Conservation (phyloP, 441 rosid species). For the Raphanus hybrid region DNA sequence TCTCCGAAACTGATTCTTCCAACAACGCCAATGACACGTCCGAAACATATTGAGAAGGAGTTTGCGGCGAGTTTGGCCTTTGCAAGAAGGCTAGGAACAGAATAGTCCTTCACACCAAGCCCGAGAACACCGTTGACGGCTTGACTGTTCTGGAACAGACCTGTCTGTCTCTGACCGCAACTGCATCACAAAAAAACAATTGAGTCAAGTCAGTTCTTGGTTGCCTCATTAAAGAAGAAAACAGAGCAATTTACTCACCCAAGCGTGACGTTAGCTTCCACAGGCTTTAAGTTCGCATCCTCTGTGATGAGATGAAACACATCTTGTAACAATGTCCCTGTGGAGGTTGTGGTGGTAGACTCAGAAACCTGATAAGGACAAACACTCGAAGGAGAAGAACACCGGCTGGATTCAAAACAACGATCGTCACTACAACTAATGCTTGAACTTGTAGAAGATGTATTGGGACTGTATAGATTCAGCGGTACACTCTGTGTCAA, state of each 20-base stretch:
- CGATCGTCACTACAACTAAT: conserved; percentile 63
- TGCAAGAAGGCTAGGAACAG: conserved; percentile 93
- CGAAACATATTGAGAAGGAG: conserved; percentile 96
- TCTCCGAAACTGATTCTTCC: conserved; percentile 97
- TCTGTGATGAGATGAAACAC: conserved; percentile 64
- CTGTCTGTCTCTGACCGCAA: conserved; percentile 80
- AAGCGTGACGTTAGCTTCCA: conserved; percentile 61
- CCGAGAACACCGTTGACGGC: conserved; percentile 92
- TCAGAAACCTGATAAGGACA: conserved; percentile 69
- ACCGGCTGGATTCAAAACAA: conserved; percentile 48
- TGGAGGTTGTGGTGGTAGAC: conserved; percentile 59
- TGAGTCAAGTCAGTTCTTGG: conserved; percentile 28
- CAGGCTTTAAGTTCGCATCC: conserved; percentile 39
- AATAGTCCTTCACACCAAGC: conserved; percentile 69
- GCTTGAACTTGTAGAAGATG: conserved; percentile 69
- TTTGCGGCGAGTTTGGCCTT: conserved; percentile 58
- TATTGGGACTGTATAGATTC: conserved; percentile 68
- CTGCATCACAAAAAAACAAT: conserved; percentile 48
- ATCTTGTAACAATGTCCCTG: conserved; percentile 73
- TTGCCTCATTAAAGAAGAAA: conserved; percentile 5
- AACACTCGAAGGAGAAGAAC: conserved; percentile 55
- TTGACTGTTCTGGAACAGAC: conserved; percentile 59
- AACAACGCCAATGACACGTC: conserved; percentile 40
- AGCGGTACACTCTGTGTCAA: conserved; percentile 63
- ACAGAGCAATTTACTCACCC: conserved; percentile 55